Evolutionary conservation across 2,329 filamentous ascomycete species (phyloP), one percentile per base, ranked within the genome.

Genomic region (Nannizzia gypsea): DNA sequence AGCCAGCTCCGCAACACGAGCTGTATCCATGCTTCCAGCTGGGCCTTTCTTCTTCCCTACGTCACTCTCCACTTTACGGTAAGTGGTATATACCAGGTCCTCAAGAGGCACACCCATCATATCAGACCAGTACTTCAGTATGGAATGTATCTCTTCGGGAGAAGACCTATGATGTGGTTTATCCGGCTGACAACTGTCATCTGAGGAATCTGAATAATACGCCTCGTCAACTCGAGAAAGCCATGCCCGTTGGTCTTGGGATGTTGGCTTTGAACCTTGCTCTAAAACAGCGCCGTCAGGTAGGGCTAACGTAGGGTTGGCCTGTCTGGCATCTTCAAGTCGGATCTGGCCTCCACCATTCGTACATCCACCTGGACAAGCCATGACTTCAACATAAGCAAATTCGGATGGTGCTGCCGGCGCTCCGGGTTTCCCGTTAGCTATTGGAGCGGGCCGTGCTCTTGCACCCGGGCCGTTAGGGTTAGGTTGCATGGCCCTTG

Each of bases 341-440:
- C 96, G 96, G 70, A 99, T 86, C 76, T 99, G 93, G 0, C 93
- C 93, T 40, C 93, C 93, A 1, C 93, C 93, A 67, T 99, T 99
- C 59, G 93, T 99, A 76, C 93, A 99, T 2, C 93, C 93, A n/a
- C 93, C 93, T 0, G 93, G 93, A 72, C 93, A 99, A 13, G 93
- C 93, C 93, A 99, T 99, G 61, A 99, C 93, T 74, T 99, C 93
- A 28, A 97, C 88, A 73, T 95, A 97, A n/a, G 87, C 82, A 71
- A 91, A 91, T 38, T 96, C 89, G 5, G 82, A 73, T 13, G 68
- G 68, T 26, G 67, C 65, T 50, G 63, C 66, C 13, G 65, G 70
- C 38, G 65, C 66, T 34, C 13, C 50, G 11, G 28, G 13, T 6
- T 54, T 54, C n/a, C 50, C 50, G 1, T 54, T 31, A 24, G 15